Evolutionary conservation across 2,329 filamentous ascomycete species (phyloP).

Genomic region (Microdochium bolleyi): DNA sequence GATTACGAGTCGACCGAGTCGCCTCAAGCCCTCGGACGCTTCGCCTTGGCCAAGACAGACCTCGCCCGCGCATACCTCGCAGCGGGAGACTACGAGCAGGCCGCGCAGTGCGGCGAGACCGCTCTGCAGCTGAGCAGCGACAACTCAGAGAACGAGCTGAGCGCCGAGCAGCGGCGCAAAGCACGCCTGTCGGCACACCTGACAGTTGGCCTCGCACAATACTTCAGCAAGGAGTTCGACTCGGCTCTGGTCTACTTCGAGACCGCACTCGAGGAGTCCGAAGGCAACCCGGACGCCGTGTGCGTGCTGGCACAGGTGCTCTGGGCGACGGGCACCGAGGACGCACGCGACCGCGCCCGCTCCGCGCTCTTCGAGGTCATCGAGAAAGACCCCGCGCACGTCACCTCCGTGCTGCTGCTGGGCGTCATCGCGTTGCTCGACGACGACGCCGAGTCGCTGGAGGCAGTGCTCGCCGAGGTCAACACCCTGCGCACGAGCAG

Average conservation of each 20-base stretch:
- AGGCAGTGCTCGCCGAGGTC: constrained; percentile 74
- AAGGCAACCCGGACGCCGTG: constrained; percentile 71
- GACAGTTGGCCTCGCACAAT: constrained; percentile 76
- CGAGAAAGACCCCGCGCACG: constrained; percentile 64
- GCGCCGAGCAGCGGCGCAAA: constrained; percentile 56
- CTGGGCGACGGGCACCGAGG: constrained; percentile 77
- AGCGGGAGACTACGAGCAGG: constrained; percentile 52
- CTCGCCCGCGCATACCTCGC: constrained; percentile 79
- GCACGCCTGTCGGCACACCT: constrained; percentile 78
- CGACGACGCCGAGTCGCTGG: constrained; percentile 67
- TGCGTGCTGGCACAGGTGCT: constrained; percentile 86
- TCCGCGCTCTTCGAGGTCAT: constrained; percentile 75
- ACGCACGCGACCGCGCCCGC: constrained; percentile 68
- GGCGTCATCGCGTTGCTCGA: constrained; percentile 80
- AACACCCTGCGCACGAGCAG: constrained; percentile 62
- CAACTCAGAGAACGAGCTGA: constrained; percentile 58
- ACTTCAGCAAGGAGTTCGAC: constrained; percentile 58
- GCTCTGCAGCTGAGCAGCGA: constrained; percentile 73
- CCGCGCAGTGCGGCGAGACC: constrained; percentile 72
- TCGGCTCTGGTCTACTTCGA: constrained; percentile 74
- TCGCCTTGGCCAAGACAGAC: constrained; percentile 79
- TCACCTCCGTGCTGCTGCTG: constrained; percentile 72
- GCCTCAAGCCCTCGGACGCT: constrained; percentile 60
- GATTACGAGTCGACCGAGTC: constrained; percentile 84
- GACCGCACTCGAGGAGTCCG: constrained; percentile 68